A percentile compares a stretch with the other conserved stretches of the same genome.
Evolutionary conservation across 2,329 filamentous ascomycete genomes (phyloP).

Genomic region (Diaporthe australafricana): DNA sequence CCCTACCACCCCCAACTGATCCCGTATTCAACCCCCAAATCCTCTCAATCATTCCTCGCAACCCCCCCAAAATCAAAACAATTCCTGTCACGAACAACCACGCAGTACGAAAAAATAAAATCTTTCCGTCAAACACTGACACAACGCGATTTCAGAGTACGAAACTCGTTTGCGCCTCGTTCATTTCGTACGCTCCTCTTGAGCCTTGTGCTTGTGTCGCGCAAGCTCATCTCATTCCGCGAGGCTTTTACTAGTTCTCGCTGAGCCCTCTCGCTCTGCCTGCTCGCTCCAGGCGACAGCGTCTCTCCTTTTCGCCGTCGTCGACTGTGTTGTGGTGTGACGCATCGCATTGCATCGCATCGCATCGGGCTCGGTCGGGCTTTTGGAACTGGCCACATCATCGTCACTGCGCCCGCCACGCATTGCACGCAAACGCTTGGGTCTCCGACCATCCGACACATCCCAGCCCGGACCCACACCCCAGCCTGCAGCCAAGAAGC

Average conservation of each 20-base stretch:
- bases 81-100: constrained; percentile 31
- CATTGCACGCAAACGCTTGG: constrained; percentile 32
- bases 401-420: constrained; percentile 34
- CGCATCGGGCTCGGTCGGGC: constrained; percentile 39
- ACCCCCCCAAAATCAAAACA: constrained; percentile 30
- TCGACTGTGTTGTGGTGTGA: constrained; percentile 24
- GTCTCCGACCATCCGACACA: constrained; percentile 40
- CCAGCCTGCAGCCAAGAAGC: constrained; percentile 35
- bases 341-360: constrained; percentile 30
- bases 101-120: constrained; percentile 7
- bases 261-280: constrained; percentile 32
- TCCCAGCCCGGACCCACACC: constrained; percentile 29
- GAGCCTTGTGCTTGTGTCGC: constrained; percentile 41
- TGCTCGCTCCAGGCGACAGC: constrained; percentile 4
- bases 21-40: constrained; percentile 39
- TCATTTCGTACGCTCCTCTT: constrained; percentile 49
- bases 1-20: constrained; percentile 36
- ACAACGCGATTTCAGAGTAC: constrained; percentile 28
- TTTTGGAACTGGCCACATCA: constrained; percentile 46
- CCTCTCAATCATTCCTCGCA: constrained; percentile 33
- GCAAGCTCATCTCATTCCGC: constrained; percentile 38
- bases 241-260: constrained; percentile 63
- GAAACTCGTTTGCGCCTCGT: constrained; percentile 40
- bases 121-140: constrained; percentile 30
- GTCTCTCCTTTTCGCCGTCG: constrained; percentile 15